phyloP scores from a whole-genome alignment of 768 basidiomycete genomes.

The Termitomyces bulborhizus region DNA sequence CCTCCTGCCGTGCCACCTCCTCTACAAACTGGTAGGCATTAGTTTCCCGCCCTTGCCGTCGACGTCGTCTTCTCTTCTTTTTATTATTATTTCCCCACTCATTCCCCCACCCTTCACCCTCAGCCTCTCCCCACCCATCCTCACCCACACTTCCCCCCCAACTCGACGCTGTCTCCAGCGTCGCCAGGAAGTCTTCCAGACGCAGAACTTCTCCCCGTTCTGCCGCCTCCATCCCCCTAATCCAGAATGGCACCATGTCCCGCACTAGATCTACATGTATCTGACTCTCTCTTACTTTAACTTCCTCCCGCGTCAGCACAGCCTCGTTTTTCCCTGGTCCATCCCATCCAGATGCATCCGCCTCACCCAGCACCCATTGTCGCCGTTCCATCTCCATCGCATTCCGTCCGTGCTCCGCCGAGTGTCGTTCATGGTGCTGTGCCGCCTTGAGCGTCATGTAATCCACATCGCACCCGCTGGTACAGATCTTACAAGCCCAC shows the following conservation, averaged over 20 bases:
- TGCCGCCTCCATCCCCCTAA: slow-evolving; percentile 39
- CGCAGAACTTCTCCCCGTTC: slow-evolving; percentile 35
- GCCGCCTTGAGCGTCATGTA: slow-evolving; percentile 19
- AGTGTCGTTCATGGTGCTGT: slow-evolving; percentile 20
- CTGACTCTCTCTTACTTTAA: slow-evolving; percentile 23
- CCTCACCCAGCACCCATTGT: slow-evolving; percentile 11
- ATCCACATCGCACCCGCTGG: slow-evolving; percentile 25
- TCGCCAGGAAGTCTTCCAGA: slow-evolving; percentile 40
- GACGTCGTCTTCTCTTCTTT: neutral
- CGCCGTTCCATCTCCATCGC: slow-evolving; percentile 10
- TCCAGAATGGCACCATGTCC: slow-evolving; percentile 52
- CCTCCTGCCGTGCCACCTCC: slow-evolving; percentile 32
- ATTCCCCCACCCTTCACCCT: neutral
- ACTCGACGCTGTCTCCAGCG: slow-evolving; percentile 16
- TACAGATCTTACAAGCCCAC: slow-evolving; percentile 35
- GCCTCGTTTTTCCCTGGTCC: slow-evolving; percentile 14
- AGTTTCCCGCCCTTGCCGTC: neutral
- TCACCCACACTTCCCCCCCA: neutral
- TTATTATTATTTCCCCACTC: neutral
- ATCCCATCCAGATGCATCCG: slow-evolving; percentile 20
- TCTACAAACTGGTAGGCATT: slow-evolving; percentile 37
- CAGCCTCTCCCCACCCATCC: neutral
- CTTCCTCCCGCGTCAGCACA: slow-evolving; percentile 21
- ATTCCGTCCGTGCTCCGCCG: slow-evolving; percentile 14
- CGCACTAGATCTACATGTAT: slow-evolving; percentile 37